phyloP scores from a whole-genome alignment of 2,329 filamentous ascomycete genomes.

The Hymenoscyphus fructigenus region DNA sequence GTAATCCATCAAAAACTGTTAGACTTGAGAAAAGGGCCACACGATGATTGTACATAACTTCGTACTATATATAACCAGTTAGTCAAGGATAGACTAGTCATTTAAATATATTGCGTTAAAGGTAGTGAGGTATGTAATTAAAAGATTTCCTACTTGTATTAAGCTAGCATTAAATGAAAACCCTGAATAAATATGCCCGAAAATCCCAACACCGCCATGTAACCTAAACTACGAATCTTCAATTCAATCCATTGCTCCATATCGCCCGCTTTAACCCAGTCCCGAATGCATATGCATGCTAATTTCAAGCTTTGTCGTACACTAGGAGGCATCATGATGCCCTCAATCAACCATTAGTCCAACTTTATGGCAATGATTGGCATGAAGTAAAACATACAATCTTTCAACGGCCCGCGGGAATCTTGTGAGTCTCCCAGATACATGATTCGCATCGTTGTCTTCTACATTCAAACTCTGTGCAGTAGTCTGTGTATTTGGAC shows the following conservation, averaged over 20 bases:
- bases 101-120: too few relatives aligned
- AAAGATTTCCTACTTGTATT: too few relatives aligned
- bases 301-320: not conserved
- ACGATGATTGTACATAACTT: too few relatives aligned
- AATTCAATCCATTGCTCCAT: not conserved
- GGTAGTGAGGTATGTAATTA: too few relatives aligned
- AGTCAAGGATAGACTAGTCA: too few relatives aligned
- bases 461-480: not conserved
- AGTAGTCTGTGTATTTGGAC: not conserved
- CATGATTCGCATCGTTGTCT: not conserved
- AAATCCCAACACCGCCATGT: not conserved
- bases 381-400: not conserved
- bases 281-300: not conserved
- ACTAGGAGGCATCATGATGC: not conserved
- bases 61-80: too few relatives aligned
- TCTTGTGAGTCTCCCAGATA: not conserved
- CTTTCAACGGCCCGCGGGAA: not conserved
- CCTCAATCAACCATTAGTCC: not conserved
- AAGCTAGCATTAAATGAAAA: too few relatives aligned
- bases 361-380: not conserved
- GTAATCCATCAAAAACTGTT: too few relatives aligned
- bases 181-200: not conserved
- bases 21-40: too few relatives aligned
- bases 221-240: not conserved
- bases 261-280: not conserved